phyloP scores from a whole-genome alignment of 139 green algal genomes.

The Micractinium conductrix region DNA sequence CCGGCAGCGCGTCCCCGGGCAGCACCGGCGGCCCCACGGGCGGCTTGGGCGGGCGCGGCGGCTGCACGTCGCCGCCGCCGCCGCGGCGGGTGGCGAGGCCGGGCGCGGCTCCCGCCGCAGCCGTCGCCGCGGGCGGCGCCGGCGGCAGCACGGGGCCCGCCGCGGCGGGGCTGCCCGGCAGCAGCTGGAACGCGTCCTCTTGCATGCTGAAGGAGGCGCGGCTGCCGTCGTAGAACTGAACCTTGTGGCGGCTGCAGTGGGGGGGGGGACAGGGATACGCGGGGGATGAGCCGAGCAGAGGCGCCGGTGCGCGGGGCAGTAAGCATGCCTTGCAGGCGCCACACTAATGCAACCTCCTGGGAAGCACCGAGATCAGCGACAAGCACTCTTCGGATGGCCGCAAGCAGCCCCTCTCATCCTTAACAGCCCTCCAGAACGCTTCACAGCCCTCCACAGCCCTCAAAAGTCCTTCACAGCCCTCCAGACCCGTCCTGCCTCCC shows the following conservation, averaged over 20 bases:
- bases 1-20: not conserved
- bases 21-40: not conserved
- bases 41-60: constrained; percentile 7
- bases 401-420: too few species aligned
- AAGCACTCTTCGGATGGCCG: too few species aligned
- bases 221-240: constrained; percentile 4
- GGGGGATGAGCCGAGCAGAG: not conserved
- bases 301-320: not conserved
- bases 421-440: too few species aligned
- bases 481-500: not conserved
- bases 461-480: too few species aligned
- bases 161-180: not conserved
- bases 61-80: not conserved
- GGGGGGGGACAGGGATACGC: not conserved
- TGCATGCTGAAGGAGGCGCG: constrained; percentile 1
- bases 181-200: constrained; percentile 13
- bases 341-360: too few species aligned
- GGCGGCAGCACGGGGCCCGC: not conserved
- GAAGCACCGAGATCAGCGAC: too few species aligned
- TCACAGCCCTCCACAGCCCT: too few species aligned
- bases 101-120: not conserved
- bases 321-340: too few species aligned
- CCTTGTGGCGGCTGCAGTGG: constrained; percentile 14
- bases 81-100: not conserved
- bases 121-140: not conserved